Conservation (phyloP, 2,329 filamentous ascomycete species). For the Bipolaris cookei region DNA sequence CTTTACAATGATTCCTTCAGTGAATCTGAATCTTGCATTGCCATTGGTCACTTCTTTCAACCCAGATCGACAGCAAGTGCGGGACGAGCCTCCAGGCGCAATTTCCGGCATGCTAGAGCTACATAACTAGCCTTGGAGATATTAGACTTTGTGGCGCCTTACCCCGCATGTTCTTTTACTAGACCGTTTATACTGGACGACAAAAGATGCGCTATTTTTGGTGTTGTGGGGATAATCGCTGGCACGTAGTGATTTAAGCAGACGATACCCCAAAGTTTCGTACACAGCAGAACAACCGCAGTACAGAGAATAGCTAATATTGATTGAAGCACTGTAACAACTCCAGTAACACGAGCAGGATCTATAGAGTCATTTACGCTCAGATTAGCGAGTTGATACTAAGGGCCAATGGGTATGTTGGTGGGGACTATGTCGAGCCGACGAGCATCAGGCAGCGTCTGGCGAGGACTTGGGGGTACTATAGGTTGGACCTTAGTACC, state of each 20-base stretch:
- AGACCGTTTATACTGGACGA: neutral
- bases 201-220: slow-evolving; percentile 7
- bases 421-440: slow-evolving; percentile 49
- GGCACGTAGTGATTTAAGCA: slow-evolving; percentile 1
- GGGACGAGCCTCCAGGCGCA: slow-evolving; percentile 6
- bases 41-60: neutral
- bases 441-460: slow-evolving; percentile 47
- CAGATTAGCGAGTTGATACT: slow-evolving; percentile 51
- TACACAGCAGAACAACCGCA: slow-evolving; percentile 51
- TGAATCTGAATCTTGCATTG: neutral
- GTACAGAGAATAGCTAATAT: slow-evolving; percentile 51
- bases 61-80: slow-evolving; percentile 5
- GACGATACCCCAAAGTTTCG: slow-evolving; percentile 44
- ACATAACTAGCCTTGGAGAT: slow-evolving; percentile 4
- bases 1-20: neutral
- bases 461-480: slow-evolving; percentile 21
- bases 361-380: slow-evolving; percentile 52
- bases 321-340: slow-evolving; percentile 50
- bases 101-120: slow-evolving; percentile 10
- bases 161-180: slow-evolving; percentile 19
- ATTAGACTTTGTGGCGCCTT: slow-evolving; percentile 17
- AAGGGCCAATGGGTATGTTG: slow-evolving; percentile 48
- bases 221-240: slow-evolving; percentile 6
- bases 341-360: slow-evolving; percentile 50
- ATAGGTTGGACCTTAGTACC: slow-evolving; percentile 8